These are phyloP conservation scores for Amesomyces nigricolor DNA, from an alignment of 2,329 filamentous ascomycete genomes.

Conservation along the genomic window DNA sequence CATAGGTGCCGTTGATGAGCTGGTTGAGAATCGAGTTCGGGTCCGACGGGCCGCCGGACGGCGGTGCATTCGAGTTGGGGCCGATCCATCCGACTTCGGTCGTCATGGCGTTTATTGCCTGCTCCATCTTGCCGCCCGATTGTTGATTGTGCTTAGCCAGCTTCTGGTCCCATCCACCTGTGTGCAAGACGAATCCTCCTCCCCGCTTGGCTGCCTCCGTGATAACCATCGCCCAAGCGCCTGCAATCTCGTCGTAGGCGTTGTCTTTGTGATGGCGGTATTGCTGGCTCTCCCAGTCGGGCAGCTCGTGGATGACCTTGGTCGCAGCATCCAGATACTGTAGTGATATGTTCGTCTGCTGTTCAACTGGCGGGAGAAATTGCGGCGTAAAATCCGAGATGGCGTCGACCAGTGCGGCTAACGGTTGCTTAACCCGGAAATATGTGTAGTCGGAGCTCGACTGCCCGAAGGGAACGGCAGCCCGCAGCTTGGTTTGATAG, in stretches of 20 bases:
- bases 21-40: constrained; percentile 57
- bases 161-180: constrained; percentile 87
- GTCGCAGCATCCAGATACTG: constrained; percentile 87
- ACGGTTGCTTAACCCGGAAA: constrained; percentile 78
- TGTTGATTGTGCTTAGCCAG: constrained; percentile 82
- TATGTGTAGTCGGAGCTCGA: constrained; percentile 89
- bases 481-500: constrained; percentile 73
- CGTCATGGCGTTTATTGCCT: constrained; percentile 72
- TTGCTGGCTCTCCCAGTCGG: constrained; percentile 82
- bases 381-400: constrained; percentile 92
- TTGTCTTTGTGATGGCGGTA: constrained; percentile 92
- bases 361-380: constrained; percentile 87
- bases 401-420: constrained; percentile 78
- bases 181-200: constrained; percentile 82
- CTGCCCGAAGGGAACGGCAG: constrained; percentile 80
- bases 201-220: constrained; percentile 86
- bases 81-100: constrained; percentile 75
- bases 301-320: constrained; percentile 80
- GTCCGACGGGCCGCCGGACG: constrained; percentile 36
- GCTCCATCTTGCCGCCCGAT: constrained; percentile 73
- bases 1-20: constrained; percentile 55
- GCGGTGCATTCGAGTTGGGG: constrained; percentile 28
- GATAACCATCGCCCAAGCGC: constrained; percentile 88
- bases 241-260: constrained; percentile 92
- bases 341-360: constrained; percentile 75